phyloP scores from a whole-genome alignment of 225 moss, liverwort and hornwort species.

The Marchantia paleacea region DNA sequence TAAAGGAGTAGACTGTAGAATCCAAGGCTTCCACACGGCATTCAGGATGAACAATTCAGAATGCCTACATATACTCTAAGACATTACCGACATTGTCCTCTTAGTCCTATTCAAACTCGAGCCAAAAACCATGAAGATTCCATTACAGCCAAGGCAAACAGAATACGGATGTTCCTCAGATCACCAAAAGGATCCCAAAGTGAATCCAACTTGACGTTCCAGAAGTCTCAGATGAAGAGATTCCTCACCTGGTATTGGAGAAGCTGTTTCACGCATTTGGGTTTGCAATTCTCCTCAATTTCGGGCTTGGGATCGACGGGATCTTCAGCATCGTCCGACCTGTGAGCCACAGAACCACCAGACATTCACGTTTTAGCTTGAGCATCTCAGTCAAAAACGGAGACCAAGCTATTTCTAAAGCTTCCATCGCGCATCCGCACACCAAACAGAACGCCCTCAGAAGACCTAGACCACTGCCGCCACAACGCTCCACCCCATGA shows the following conservation, averaged over 20 bases:
- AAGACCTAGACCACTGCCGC: background rate
- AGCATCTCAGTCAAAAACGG: background rate
- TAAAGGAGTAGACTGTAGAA: too few relatives aligned
- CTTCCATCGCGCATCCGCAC: background rate
- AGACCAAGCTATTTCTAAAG: background rate
- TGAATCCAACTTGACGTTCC: background rate
- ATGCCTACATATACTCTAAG: too few relatives aligned
- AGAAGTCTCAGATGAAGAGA: background rate
- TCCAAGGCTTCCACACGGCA: too few relatives aligned
- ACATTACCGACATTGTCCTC: background rate
- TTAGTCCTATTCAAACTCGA: background rate
- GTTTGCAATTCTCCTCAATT: constrained; percentile 79
- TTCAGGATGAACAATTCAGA: background rate
- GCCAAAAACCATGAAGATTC: background rate
- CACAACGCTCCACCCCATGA: background rate
- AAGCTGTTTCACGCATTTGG: constrained; percentile 74
- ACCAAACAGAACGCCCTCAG: background rate
- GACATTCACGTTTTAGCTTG: background rate
- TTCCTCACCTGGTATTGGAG: constrained; percentile 58
- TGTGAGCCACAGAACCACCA: background rate
- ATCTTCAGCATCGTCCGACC: constrained; percentile 49
- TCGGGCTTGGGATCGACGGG: constrained; percentile 63
- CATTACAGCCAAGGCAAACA: background rate
- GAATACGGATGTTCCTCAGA: background rate
- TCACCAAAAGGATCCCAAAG: background rate